These are phyloP conservation scores for Patellifolia procumbens DNA, from an alignment of 179 eudicot genomes.

Conservation along the genomic window DNA sequence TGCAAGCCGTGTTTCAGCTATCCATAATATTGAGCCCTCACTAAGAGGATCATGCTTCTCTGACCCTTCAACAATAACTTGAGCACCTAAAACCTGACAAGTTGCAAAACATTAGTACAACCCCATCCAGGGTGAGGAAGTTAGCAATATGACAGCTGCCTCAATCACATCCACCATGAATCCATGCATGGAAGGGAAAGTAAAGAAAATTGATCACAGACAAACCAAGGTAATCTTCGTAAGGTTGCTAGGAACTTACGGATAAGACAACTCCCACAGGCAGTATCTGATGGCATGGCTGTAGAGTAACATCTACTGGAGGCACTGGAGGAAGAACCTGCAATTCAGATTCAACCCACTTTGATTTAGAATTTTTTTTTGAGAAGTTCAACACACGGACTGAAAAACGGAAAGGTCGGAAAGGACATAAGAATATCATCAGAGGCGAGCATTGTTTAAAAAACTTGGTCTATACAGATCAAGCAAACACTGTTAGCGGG, in stretches of 20 bases:
- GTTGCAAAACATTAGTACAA: constrained; percentile 8
- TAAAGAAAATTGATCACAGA: neutral
- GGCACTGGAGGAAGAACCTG: constrained; percentile 88
- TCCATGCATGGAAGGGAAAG: neutral
- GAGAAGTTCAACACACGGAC: constrained; percentile 8
- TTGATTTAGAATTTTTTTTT: neutral
- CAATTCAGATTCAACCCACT: constrained; percentile 15
- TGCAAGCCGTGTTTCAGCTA: constrained; percentile 66
- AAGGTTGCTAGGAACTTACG: constrained; percentile 42
- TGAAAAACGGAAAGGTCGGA: neutral
- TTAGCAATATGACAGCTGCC: neutral
- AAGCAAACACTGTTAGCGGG: neutral
- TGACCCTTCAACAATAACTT: constrained; percentile 83
- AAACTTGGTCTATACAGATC: neutral
- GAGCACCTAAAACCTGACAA: constrained; percentile 66
- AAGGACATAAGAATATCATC: neutral
- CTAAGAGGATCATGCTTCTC: constrained; percentile 81
- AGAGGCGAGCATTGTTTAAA: neutral
- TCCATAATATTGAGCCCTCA: constrained; percentile 92
- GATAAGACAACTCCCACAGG: constrained; percentile 72
- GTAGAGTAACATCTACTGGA: constrained; percentile 56
- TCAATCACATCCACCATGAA: constrained; percentile 10
- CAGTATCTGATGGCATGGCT: constrained; percentile 61
- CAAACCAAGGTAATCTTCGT: constrained; percentile 1
- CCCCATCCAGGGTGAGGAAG: neutral